Percentiles rank a stretch among this genome's conserved stretches.
phyloP scores from a whole-genome alignment of 2,329 filamentous ascomycete species.

The Ophiocordyceps sinensis region DNA sequence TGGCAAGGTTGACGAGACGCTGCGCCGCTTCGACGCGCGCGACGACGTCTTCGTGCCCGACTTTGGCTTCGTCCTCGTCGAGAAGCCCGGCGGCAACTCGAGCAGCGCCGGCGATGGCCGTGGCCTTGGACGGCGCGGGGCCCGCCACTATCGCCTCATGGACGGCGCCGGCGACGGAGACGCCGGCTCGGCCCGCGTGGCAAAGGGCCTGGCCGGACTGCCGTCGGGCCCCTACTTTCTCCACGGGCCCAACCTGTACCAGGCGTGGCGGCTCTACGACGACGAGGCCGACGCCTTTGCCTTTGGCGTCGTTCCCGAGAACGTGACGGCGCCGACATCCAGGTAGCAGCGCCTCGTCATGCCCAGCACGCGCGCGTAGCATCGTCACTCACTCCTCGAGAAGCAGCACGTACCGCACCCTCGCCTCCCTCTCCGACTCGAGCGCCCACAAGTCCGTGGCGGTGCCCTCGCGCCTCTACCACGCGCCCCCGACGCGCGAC shows the following conservation, averaged over 20 bases:
- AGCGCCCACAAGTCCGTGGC: constrained; percentile 16
- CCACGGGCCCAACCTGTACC: constrained; percentile 24
- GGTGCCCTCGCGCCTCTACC: constrained; percentile 24
- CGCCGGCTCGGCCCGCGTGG: too few relatives aligned
- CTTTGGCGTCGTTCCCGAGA: constrained; percentile 21
- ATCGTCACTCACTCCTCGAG: neutral
- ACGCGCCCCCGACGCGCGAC: constrained; percentile 9
- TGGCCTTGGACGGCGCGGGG: neutral
- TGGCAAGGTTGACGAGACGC: constrained; percentile 17
- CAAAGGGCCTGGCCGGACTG: constrained; percentile 9
- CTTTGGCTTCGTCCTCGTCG: constrained; percentile 23
- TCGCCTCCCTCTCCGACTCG: constrained; percentile 12
- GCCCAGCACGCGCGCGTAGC: neutral
- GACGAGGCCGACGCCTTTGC: constrained; percentile 21
- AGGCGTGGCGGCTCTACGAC: constrained; percentile 26
- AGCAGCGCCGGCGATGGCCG: constrained; percentile 4
- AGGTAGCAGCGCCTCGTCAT: neutral
- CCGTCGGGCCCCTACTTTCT: constrained; percentile 27
- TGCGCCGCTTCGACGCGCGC: constrained; percentile 16
- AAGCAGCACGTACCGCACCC: constrained; percentile 14
- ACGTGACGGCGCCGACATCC: constrained; percentile 3
- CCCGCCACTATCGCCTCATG: neutral
- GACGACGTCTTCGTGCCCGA: constrained; percentile 25
- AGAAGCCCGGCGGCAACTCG: constrained; percentile 16
- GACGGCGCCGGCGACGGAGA: constrained; percentile 5